Evolutionary conservation across 2,329 filamentous ascomycete species (phyloP).

Genomic region (Neopestalotiopsis sp.): DNA sequence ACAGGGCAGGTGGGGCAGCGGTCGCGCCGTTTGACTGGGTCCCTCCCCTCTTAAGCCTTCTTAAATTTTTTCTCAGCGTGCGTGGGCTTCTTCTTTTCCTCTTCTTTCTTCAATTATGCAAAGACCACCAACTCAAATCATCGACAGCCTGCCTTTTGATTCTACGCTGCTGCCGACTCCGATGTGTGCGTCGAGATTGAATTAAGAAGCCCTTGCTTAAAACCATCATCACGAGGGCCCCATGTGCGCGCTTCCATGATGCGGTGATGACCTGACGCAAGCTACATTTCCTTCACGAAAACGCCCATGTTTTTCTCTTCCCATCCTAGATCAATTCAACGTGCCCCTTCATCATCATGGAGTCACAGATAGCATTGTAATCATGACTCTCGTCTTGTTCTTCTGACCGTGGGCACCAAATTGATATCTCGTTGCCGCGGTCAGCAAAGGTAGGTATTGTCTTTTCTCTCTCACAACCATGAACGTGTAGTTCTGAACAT

Average conservation of each 20-base stretch:
- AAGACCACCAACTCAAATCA: conserved; percentile 53
- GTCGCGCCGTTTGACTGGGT: background rate
- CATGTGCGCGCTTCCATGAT: conserved; percentile 64
- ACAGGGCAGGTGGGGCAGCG: background rate
- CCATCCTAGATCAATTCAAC: background rate
- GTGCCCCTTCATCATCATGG: no score
- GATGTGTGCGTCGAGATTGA: conserved; percentile 64
- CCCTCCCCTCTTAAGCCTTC: conserved; percentile 1
- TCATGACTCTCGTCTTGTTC: background rate
- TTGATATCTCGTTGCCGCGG: background rate
- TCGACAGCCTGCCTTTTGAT: conserved; percentile 44
- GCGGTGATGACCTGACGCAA: conserved; percentile 73
- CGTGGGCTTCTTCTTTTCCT: conserved; percentile 28
- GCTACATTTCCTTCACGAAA: conserved; percentile 50
- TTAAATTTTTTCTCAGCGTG: conserved; percentile 24
- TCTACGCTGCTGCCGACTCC: conserved; percentile 54
- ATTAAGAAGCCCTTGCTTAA: conserved; percentile 62
- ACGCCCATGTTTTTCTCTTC: background rate
- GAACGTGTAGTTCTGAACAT: background rate
- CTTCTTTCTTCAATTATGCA: conserved; percentile 36
- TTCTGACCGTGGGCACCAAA: background rate
- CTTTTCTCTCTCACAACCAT: background rate
- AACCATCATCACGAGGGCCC: conserved; percentile 74
- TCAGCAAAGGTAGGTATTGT: conserved; percentile 1
- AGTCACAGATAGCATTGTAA: no score